Evolutionary conservation across 768 basidiomycete genomes (phyloP), one percentile per base, ranked within the genome.

Genomic region (Bullera alba): DNA sequence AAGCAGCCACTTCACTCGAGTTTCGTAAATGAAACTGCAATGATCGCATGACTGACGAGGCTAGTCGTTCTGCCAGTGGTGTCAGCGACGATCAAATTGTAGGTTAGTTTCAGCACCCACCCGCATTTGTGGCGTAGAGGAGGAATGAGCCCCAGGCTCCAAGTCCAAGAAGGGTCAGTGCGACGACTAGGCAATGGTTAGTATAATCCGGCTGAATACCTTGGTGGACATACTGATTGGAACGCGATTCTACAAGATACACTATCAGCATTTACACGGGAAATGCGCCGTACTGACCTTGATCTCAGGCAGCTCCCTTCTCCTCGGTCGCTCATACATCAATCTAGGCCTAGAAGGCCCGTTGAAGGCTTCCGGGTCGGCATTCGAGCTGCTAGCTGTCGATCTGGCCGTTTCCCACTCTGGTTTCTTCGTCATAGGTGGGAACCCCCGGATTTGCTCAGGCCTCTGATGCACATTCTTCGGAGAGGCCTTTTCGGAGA

Each of bases 11-110:
- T 28, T 70, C 57, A 42, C 48, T 48, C 14, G 60, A 61, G 45
- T 69, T 68, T 21, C 70, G 50, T 7, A 72, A 42, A 44, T 72
- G 68, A 50, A 68, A 72, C 2, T 58, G 62, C 14, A 72, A 57
- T 39, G 64, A 62, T 7, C 68, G 48, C n/a, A 72, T 38, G 32
- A 67, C 68, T 8, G 64, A 67, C 0, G 68, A 70, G 1, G 68
- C 62, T 5, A 72, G 56, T 23, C 68, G 62, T 63, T 72, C 70
- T 70, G 51, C 32, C 14, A 6, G 32, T 39, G 12, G 14, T 27
- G 21, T 46, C 16, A 50, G 23, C 32, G 12, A 19, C 12, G 19
- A 44, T 26, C 34, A 30, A 42, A 14, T 10, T 7, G 19, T 12
- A 21, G 12, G 19, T 12, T 21, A 12, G 8, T 39, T 21, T 8